Percentiles rank a stretch among this genome's conserved stretches.
These are phyloP conservation scores for Lotus japonicus DNA, from an alignment of 306 rosid genomes.

Conservation along the genomic window DNA sequence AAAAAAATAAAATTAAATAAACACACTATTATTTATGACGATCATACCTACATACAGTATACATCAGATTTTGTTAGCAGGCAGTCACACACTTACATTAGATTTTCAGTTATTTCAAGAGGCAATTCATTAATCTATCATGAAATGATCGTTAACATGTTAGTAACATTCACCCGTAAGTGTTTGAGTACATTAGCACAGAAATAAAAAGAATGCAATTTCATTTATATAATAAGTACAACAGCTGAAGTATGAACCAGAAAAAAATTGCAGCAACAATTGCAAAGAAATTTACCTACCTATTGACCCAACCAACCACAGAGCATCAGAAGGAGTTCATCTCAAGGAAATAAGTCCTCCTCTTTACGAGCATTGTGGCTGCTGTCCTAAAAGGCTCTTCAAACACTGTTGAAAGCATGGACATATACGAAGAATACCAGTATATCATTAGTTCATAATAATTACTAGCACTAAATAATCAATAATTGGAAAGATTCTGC, in stretches of 20 bases:
- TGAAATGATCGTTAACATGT: neutral
- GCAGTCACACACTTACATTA: neutral
- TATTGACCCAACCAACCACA: neutral
- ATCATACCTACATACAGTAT: too few relatives aligned
- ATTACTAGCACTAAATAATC: neutral
- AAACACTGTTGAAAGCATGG: conserved; percentile 87
- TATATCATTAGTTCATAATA: neutral
- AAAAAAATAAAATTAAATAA: too few relatives aligned
- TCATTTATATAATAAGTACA: neutral
- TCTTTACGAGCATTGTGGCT: conserved; percentile 77
- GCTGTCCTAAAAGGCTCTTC: conserved; percentile 92
- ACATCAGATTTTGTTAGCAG: neutral
- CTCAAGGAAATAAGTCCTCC: conserved; percentile 97
- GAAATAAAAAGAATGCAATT: neutral
- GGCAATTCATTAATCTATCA: neutral
- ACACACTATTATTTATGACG: too few relatives aligned
- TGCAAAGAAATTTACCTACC: neutral
- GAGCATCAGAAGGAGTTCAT: conserved; percentile 87
- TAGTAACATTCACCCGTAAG: neutral
- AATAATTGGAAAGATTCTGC: neutral
- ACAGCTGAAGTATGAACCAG: too few relatives aligned
- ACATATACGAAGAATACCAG: conserved; percentile 67
- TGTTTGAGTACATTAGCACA: neutral
- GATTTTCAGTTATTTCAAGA: neutral
- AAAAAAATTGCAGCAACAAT: neutral